A percentile compares a stretch with the other conserved stretches of the same genome.
phyloP scores from a whole-genome alignment of 2,329 filamentous ascomycete species.

The Fulvia fulva region DNA sequence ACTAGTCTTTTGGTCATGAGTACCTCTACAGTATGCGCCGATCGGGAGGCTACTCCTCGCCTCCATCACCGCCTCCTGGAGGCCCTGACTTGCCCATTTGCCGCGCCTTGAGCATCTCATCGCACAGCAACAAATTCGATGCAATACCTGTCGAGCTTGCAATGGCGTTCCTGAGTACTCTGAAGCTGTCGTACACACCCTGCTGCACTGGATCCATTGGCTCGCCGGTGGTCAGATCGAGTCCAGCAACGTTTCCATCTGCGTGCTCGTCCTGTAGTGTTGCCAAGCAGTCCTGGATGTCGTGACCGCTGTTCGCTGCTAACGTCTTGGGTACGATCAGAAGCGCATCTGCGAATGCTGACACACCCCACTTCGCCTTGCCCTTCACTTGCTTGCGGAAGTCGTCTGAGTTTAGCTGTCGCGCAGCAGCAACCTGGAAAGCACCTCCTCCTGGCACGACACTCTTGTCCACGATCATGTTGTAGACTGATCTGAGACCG shows the following conservation, averaged over 20 bases:
- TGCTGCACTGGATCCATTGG: slow-evolving; percentile 93
- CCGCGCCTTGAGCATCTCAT: slow-evolving; percentile 94
- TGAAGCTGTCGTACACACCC: slow-evolving; percentile 94
- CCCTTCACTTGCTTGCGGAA: slow-evolving; percentile 92
- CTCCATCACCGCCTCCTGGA: slow-evolving; percentile 28
- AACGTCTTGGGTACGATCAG: slow-evolving; percentile 96
- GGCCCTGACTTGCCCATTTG: slow-evolving; percentile 66
- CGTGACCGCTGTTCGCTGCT: slow-evolving; percentile 91
- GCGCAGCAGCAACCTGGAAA: slow-evolving; percentile 90
- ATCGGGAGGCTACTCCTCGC: slow-evolving; percentile 10
- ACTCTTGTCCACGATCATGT: slow-evolving; percentile 97
- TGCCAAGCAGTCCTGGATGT: slow-evolving; percentile 91
- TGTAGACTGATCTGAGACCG: slow-evolving; percentile 93
- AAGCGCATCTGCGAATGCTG: slow-evolving; percentile 90
- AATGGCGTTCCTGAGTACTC: slow-evolving; percentile 87
- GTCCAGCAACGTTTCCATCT: slow-evolving; percentile 79
- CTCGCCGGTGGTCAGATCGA: slow-evolving; percentile 81
- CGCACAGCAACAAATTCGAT: slow-evolving; percentile 88
- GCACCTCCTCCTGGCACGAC: slow-evolving; percentile 92
- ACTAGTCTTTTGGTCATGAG: not conserved
- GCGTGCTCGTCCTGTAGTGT: slow-evolving; percentile 78
- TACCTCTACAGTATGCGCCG: not conserved
- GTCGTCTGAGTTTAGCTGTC: slow-evolving; percentile 78
- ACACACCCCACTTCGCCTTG: slow-evolving; percentile 94
- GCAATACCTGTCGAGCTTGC: slow-evolving; percentile 93